Evolutionary conservation across 371 early-diverging fungal species (phyloP).

Genomic region (Circinella minor): DNA sequence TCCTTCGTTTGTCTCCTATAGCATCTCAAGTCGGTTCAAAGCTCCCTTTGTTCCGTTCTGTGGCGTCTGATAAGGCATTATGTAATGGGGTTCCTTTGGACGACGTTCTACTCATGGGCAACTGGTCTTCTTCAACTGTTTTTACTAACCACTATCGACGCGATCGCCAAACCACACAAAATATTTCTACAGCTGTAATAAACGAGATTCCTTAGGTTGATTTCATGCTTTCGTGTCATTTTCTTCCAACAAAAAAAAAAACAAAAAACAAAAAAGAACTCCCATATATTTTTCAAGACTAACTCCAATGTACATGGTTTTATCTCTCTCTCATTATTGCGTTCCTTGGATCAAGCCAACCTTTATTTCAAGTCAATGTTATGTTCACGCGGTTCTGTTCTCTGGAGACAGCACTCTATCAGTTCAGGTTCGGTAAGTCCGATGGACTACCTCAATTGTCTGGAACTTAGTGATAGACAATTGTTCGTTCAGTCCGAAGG

Average conservation of each 20-base stretch:
- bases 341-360: background rate
- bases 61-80: conserved; percentile 14
- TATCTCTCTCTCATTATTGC: background rate
- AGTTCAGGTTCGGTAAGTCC: conserved; percentile 2
- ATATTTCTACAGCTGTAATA: background rate
- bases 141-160: conserved; percentile 18
- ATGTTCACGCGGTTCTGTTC: background rate
- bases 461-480: background rate
- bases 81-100: conserved; percentile 11
- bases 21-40: background rate
- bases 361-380: background rate
- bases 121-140: conserved; percentile 16
- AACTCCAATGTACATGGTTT: too few species aligned
- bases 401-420: conserved; percentile 6
- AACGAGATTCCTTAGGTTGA: too few species aligned
- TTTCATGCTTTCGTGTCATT: too few species aligned
- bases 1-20: background rate
- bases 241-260: too few species aligned
- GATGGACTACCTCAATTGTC: background rate
- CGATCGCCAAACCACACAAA: background rate
- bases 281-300: too few species aligned
- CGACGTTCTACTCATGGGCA: conserved; percentile 14
- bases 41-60: conserved; percentile 17
- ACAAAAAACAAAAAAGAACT: too few species aligned
- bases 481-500: background rate